These are phyloP conservation scores for Tetragonia tetragonoides DNA, from an alignment of 148 eudicot genomes.

Conservation along the genomic window DNA sequence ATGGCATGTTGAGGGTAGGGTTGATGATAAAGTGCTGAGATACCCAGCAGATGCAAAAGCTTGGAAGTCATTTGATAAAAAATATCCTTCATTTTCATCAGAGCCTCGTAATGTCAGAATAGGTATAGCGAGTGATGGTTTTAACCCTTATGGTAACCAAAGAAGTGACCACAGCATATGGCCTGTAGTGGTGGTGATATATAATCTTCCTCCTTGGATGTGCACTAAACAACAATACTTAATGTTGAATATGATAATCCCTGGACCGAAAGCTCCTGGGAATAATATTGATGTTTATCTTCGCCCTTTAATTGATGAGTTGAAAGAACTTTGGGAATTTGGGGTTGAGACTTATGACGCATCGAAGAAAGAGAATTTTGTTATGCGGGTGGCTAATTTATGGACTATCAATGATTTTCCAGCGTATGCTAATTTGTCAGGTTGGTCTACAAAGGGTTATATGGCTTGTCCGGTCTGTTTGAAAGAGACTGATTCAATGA, in stretches of 20 bases:
- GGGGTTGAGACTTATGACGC: too few relatives aligned
- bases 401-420: constrained; percentile 27
- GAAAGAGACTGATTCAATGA: background rate
- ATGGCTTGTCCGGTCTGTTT: constrained; percentile 14
- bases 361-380: background rate
- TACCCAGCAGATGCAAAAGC: constrained; percentile 18
- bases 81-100: background rate
- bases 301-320: too few relatives aligned
- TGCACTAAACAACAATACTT: too few relatives aligned
- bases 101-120: too few relatives aligned
- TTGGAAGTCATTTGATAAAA: constrained; percentile 22
- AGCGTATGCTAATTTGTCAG: constrained; percentile 21
- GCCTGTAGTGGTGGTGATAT: constrained; percentile 25
- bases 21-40: background rate
- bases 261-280: too few relatives aligned
- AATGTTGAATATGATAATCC: too few relatives aligned
- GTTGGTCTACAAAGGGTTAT: constrained; percentile 22
- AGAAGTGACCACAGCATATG: constrained; percentile 25
- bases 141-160: constrained; percentile 21
- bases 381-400: constrained; percentile 5
- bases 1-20: constrained; percentile 11
- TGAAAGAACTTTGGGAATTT: too few relatives aligned
- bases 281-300: too few relatives aligned
- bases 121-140: constrained; percentile 27
- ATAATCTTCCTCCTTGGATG: constrained; percentile 20